Evolutionary conservation across 495 filamentous ascomycete genomes (phyloP).

Genomic region (Penicillium parvum): DNA sequence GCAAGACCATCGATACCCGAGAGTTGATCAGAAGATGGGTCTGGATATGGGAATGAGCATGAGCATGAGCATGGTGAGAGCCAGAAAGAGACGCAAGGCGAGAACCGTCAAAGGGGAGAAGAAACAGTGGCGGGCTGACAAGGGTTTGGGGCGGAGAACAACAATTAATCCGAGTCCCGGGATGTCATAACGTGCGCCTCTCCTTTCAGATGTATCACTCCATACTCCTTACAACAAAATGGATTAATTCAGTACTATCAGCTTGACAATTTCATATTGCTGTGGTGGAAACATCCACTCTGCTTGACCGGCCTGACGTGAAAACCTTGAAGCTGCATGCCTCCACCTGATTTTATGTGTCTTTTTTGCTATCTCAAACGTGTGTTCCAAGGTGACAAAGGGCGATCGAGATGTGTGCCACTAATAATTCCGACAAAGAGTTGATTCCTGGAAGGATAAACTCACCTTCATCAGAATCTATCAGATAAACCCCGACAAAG

Average conservation of each 20-base stretch:
- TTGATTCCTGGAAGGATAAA: too few relatives aligned
- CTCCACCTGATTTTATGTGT: neutral
- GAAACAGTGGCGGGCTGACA: constrained; percentile 39
- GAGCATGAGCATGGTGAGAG: constrained; percentile 8
- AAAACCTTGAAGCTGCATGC: constrained; percentile 6
- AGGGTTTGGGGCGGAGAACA: constrained; percentile 39
- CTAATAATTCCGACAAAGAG: too few relatives aligned
- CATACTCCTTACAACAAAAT: neutral
- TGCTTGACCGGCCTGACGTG: too few relatives aligned
- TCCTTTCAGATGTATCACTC: neutral
- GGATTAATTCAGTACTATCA: too few relatives aligned
- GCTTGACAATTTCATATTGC: too few relatives aligned
- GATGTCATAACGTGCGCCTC: constrained; percentile 18
- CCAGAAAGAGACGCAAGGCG: constrained; percentile 17
- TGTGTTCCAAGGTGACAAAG: constrained; percentile 1
- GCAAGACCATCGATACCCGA: constrained; percentile 24
- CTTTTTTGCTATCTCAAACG: too few relatives aligned
- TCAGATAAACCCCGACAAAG: too few relatives aligned
- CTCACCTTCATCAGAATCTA: too few relatives aligned
- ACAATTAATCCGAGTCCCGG: constrained; percentile 28
- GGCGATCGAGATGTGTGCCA: too few relatives aligned
- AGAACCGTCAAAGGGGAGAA: constrained; percentile 19
- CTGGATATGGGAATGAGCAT: neutral
- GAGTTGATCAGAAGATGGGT: constrained; percentile 2
- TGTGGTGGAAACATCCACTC: too few relatives aligned